Evolutionary conservation across 1,284 basidiomycete genomes (phyloP).

Genomic region (Ustilago lituana): DNA sequence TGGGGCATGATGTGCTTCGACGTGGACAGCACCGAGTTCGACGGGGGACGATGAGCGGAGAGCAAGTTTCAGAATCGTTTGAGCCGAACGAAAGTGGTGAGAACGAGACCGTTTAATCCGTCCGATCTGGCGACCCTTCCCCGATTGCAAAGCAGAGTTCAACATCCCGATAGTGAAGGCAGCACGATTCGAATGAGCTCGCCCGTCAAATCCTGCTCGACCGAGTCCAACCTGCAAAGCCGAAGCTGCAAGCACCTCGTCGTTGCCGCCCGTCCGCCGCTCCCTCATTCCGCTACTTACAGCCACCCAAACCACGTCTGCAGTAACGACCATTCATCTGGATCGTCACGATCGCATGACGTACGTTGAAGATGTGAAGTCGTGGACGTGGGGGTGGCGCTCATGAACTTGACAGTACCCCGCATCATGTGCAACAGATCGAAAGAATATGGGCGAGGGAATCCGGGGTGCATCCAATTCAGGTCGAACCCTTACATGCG

Average conservation of each 20-base stretch:
- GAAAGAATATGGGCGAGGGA: no score
- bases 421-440: conserved; percentile 2
- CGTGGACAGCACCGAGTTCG: background rate
- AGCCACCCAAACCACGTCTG: no score
- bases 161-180: conserved; percentile 10
- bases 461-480: conserved; percentile 9
- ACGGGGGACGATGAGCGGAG: background rate
- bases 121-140: no score
- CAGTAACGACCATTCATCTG: no score
- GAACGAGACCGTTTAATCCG: conserved; percentile 14
- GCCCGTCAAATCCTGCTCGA: conserved; percentile 23
- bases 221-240: conserved; percentile 6
- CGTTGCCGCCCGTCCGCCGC: no score
- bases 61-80: conserved; percentile 1
- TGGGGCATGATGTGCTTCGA: conserved; percentile 6
- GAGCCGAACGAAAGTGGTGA: background rate
- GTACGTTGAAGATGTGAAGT: background rate
- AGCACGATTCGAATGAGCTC: no score
- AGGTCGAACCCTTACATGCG: no score
- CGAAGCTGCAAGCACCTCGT: background rate
- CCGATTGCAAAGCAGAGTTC: no score
- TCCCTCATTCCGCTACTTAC: no score
- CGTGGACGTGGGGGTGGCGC: background rate
- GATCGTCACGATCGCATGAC: no score
- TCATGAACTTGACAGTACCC: background rate